Evolutionary conservation across 177 flowering plant genomes (phyloP).

Genomic region (Vitis hybrid): DNA sequence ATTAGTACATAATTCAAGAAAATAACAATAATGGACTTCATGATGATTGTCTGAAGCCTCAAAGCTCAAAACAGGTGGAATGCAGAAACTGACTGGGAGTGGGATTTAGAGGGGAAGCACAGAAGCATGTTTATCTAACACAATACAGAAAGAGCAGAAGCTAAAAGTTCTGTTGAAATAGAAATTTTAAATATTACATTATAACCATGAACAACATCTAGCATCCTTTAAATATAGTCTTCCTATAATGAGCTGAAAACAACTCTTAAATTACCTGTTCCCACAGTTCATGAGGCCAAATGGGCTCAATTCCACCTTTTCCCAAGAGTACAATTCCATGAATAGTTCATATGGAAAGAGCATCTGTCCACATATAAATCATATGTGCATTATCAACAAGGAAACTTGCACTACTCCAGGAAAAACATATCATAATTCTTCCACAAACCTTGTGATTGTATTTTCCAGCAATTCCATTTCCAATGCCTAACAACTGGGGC

Average conservation of each 20-base stretch:
- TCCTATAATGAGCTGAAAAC: no score
- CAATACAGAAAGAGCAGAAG: neutral
- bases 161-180: neutral
- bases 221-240: no score
- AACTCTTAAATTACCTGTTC: conserved; percentile 57
- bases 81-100: no score
- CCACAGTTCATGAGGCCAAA: conserved; percentile 85
- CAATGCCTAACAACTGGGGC: conserved; percentile 23
- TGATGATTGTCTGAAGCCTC: no score
- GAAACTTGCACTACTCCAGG: neutral
- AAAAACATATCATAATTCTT: conserved; percentile 1
- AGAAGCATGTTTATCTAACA: no score
- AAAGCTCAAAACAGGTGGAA: no score
- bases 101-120: no score
- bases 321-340: conserved; percentile 56
- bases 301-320: conserved; percentile 58
- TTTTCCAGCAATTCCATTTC: conserved; percentile 39
- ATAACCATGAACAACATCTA: no score
- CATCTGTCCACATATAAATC: conserved; percentile 39
- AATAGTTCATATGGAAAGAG: conserved; percentile 66
- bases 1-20: neutral
- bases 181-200: neutral
- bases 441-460: conserved; percentile 41
- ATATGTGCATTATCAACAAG: conserved; percentile 4
- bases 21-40: neutral